Evolutionary conservation across 1,284 basidiomycete species (phyloP).

Genomic region (Farysia itapuensis): DNA sequence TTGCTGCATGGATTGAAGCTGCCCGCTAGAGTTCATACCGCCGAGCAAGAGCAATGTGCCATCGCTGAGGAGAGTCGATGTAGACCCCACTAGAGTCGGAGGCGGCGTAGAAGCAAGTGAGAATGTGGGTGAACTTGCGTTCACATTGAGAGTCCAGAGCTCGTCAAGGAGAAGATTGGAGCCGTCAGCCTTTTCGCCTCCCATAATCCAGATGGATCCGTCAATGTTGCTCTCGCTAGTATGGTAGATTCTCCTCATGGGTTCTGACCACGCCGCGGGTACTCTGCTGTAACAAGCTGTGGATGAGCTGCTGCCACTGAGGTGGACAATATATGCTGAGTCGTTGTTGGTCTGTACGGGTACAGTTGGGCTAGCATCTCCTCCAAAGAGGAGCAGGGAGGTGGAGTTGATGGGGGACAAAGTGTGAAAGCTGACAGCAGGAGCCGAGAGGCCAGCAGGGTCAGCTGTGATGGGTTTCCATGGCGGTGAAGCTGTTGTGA

Average conservation of each 20-base stretch:
- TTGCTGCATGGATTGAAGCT: constrained; percentile 36
- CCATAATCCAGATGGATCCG: constrained; percentile 41
- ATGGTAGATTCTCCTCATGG: constrained; percentile 47
- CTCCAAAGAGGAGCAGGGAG: constrained; percentile 46
- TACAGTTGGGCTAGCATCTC: constrained; percentile 22
- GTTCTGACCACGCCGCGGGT: constrained; percentile 36
- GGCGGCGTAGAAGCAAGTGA: constrained; percentile 6
- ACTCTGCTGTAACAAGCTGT: constrained; percentile 11
- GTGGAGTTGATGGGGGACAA: constrained; percentile 39
- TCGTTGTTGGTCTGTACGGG: constrained; percentile 46
- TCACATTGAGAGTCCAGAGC: constrained; percentile 24
- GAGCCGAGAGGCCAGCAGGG: constrained; percentile 4
- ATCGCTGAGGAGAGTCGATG: constrained; percentile 47
- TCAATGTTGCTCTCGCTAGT: constrained; percentile 31
- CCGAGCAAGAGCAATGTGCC: constrained; percentile 47
- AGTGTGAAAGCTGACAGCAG: constrained; percentile 44
- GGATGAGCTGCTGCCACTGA: constrained; percentile 11
- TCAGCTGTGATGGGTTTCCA: constrained; percentile 22
- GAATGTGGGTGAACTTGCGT: constrained; percentile 13
- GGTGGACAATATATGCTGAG: constrained; percentile 38
- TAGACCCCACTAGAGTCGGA: constrained; percentile 34
- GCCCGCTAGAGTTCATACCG: constrained; percentile 29
- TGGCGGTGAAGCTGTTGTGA: constrained; percentile 26
- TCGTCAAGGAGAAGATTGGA: constrained; percentile 33
- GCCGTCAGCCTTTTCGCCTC: constrained; percentile 50